Conservation (phyloP, 164 flowering plant genomes). For the Chimonanthus praecox region DNA sequence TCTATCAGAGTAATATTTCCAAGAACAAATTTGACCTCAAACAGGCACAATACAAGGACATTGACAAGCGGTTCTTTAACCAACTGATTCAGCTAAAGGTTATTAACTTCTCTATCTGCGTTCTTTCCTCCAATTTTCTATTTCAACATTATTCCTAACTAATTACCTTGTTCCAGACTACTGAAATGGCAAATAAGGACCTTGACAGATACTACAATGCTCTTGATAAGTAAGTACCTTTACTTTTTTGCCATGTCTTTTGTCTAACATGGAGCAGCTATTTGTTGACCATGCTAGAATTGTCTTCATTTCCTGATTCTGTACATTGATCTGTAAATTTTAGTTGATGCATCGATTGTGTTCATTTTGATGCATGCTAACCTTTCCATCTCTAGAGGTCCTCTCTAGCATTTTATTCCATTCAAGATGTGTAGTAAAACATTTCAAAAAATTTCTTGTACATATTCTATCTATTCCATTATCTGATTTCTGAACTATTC, state of each 20-base stretch:
- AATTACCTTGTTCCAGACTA: conserved; percentile 55
- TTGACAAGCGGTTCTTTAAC: conserved; percentile 87
- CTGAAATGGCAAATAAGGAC: conserved; percentile 99
- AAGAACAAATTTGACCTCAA: conserved; percentile 75
- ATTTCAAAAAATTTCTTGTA: too few relatives aligned
- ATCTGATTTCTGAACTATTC: too few relatives aligned
- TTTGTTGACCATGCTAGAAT: too few relatives aligned
- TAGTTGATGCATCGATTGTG: not conserved
- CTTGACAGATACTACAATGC: conserved; percentile 95
- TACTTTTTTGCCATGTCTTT: not conserved
- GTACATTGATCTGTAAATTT: too few relatives aligned
- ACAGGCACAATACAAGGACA: conserved; percentile 85
- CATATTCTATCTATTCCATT: not conserved
- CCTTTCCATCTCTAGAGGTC: not conserved
- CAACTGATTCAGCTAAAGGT: conserved; percentile 98
- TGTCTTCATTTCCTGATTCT: not conserved
- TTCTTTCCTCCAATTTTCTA: not conserved
- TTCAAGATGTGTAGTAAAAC: not conserved
- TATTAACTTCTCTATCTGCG: not conserved
- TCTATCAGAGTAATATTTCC: too few relatives aligned
- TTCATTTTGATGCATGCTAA: not conserved
- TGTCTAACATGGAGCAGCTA: too few relatives aligned
- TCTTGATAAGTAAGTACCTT: conserved; percentile 80
- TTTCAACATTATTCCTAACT: not conserved
- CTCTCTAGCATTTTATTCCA: not conserved